These are phyloP conservation scores for Plasmodium gonderi DNA, from an alignment of 169 alveolate species.

Conservation along the genomic window DNA sequence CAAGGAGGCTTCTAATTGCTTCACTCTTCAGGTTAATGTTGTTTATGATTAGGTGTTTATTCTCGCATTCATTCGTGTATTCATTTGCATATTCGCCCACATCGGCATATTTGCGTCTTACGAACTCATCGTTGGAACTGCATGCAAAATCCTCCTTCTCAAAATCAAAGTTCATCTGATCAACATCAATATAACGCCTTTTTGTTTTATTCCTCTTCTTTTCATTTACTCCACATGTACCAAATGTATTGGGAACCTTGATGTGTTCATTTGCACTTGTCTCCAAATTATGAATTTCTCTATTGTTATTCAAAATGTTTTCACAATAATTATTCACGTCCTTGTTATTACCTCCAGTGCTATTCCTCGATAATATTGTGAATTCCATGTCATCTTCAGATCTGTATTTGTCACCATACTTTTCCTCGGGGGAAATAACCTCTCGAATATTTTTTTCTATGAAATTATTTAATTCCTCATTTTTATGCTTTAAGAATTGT, in stretches of 20 bases:
- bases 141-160: slow-evolving; percentile 45
- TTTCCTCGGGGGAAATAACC: neutral
- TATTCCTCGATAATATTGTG: slow-evolving; percentile 3
- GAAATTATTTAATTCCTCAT: slow-evolving; percentile 41
- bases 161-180: slow-evolving; percentile 49
- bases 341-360: neutral
- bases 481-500: slow-evolving; percentile 24
- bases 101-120: neutral
- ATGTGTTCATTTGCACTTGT: neutral
- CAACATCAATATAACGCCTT: slow-evolving; percentile 50
- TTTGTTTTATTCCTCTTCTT: slow-evolving; percentile 23
- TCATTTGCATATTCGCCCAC: neutral
- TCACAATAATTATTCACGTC: neutral
- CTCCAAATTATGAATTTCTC: neutral
- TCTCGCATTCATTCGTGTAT: neutral
- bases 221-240: neutral
- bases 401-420: neutral
- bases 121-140: slow-evolving; percentile 28
- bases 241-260: neutral
- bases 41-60: neutral
- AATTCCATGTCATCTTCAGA: slow-evolving; percentile 23
- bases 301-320: neutral
- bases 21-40: slow-evolving; percentile 47
- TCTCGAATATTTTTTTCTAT: slow-evolving; percentile 19
- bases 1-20: slow-evolving; percentile 15